Base-by-base conservation (phyloP, 257 asterid genomes). In the Knoxia roxburghii region DNA sequence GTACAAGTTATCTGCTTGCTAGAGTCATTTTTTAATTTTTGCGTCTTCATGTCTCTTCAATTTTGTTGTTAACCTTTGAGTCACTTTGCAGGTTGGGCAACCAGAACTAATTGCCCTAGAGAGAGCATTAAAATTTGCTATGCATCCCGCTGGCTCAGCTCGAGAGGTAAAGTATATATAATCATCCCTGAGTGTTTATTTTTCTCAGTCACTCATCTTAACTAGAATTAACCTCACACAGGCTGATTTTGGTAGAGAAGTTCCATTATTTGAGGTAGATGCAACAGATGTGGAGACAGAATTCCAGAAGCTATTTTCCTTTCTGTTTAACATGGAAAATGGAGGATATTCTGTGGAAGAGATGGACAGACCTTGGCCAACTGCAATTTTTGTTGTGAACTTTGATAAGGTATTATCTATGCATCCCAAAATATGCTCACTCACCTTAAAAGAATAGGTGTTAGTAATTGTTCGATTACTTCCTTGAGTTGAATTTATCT, bases 231-330 rank as follows among this genome's bases (percentile, higher is more conserved):
- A 50, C 72, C 65, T 63, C 77, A 62, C 70, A 64, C 86, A 94
- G 99, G 84, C 74, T 73, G 92, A 87, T 73, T 94, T 88, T 87
- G 96, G 99, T 76, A 87, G 95, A 82, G 95, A 90, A 79, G 91
- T 94, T 49, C 96, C 97, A 65, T 73, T 88, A 73, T 94, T 84
- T 87, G 99, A 90, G 88, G 96, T 87, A 76, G 99, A 94, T 69
- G 96, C 97, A 68, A 85, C 91, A 61, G 80, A 75, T 49, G 95
- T 88, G 55, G 99, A 94, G 76, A 81, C 86, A 70, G 99, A 94
- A 75, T 94, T 88, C 79, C 88, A 88, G 86, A 90, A 84, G 82
- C 88, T 94, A 48, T 94, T 88, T 66, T 85, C 99, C 48, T 94
- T 76, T 82, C 81, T 94, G 27, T 94, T 94, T 82, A 91, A 90